A percentile compares a stretch with the other conserved stretches of the same genome.
Conservation (phyloP, 2,329 filamentous ascomycete genomes). For the Lecanicillium sp. region DNA sequence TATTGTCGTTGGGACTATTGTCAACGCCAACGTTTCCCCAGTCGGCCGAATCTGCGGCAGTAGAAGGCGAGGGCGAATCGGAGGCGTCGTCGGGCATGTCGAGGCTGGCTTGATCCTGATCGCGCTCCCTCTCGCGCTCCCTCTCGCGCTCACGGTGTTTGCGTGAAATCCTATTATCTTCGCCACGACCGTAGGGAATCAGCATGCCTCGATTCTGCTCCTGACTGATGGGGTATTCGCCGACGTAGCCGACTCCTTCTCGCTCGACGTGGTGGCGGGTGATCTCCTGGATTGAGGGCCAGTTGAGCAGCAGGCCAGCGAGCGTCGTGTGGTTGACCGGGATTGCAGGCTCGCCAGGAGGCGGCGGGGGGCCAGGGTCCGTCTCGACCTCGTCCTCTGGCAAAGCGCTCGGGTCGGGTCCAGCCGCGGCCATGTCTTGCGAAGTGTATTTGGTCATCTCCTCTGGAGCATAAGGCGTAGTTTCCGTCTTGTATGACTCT, state of each 20-base stretch:
- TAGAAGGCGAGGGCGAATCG: constrained; percentile 48
- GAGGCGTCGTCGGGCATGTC: constrained; percentile 44
- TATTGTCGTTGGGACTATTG: constrained; percentile 38
- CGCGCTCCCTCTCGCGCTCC: too few species aligned
- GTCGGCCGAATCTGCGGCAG: constrained; percentile 46
- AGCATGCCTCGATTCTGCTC: constrained; percentile 71
- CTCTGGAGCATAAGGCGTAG: constrained; percentile 25
- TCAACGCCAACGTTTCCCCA: constrained; percentile 56
- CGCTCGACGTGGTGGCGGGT: constrained; percentile 45
- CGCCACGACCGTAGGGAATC: constrained; percentile 71
- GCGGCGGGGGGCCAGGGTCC: constrained; percentile 46
- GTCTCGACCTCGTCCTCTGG: constrained; percentile 44
- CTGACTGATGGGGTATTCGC: constrained; percentile 68
- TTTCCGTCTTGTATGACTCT: constrained; percentile 19
- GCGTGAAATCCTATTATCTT: constrained; percentile 58
- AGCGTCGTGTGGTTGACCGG: constrained; percentile 84
- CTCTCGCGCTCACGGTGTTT: constrained; percentile 34
- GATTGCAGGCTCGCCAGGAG: constrained; percentile 61
- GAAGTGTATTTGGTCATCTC: constrained; percentile 5
- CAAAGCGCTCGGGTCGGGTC: neutral
- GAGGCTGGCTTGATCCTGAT: constrained; percentile 31
- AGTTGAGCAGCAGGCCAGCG: constrained; percentile 74
- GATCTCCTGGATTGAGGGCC: constrained; percentile 62
- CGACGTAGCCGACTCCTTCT: constrained; percentile 49
- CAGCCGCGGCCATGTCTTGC: constrained; percentile 11